A percentile compares a stretch with the other conserved stretches of the same genome.
These are phyloP conservation scores for Paramecium biaurelia DNA, from an alignment of 73 alveolate genomes.

Conservation along the genomic window DNA sequence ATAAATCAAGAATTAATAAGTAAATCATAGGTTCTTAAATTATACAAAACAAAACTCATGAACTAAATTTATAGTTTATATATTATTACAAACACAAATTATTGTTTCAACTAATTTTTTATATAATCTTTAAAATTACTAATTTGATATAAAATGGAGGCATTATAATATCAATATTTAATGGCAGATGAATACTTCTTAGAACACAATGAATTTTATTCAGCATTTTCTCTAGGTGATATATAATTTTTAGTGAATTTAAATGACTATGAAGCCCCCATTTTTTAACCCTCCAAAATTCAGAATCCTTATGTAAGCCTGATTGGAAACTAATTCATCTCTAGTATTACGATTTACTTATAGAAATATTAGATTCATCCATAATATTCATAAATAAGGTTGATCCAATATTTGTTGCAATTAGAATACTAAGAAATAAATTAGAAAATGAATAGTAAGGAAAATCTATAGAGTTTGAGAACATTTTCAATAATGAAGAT, in stretches of 20 bases:
- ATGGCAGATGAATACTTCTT: not conserved
- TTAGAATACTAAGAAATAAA: not conserved
- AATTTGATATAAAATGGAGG: not conserved
- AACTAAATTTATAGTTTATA: not conserved
- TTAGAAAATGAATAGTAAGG: not conserved
- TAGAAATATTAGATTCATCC: not conserved
- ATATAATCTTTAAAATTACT: not conserved
- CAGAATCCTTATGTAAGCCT: not conserved
- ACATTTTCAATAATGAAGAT: not conserved
- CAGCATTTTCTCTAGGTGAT: not conserved
- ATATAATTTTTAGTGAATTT: not conserved
- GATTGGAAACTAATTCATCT: not conserved
- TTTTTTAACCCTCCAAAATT: not conserved
- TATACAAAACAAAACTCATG: not conserved
- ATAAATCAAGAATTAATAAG: not conserved
- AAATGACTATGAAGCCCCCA: not conserved
- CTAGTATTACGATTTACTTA: not conserved
- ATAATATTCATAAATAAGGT: not conserved
- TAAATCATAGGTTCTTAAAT: not conserved
- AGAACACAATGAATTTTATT: not conserved
- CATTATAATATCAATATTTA: not conserved
- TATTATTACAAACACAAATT: not conserved
- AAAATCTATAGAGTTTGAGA: not conserved
- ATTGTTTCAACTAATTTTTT: not conserved
- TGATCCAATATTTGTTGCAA: not conserved